These are phyloP conservation scores for Symmetrospora coprosmae DNA, from an alignment of 768 basidiomycete genomes.

Conservation along the genomic window DNA sequence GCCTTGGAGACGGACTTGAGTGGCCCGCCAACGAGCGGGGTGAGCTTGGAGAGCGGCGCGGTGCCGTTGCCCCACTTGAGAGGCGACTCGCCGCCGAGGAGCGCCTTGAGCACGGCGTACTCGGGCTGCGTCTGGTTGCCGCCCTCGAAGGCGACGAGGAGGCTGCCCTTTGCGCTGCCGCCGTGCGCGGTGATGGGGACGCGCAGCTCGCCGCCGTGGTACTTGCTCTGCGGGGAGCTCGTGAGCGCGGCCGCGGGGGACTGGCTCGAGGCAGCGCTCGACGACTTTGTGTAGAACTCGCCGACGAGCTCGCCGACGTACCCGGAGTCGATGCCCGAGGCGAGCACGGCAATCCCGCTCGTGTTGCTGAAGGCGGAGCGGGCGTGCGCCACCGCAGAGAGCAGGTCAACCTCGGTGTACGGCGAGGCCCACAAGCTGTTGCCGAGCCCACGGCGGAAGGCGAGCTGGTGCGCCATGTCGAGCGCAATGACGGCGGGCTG, in stretches of 20 bases:
- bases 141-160: constrained; percentile 79
- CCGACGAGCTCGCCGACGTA: constrained; percentile 58
- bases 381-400: constrained; percentile 54
- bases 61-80: constrained; percentile 74
- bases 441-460: constrained; percentile 90
- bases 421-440: constrained; percentile 71
- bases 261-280: constrained; percentile 38
- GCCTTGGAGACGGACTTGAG: constrained; percentile 43
- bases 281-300: constrained; percentile 49
- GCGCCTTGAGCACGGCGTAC: constrained; percentile 61
- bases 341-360: constrained; percentile 69
- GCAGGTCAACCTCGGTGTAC: constrained; percentile 43
- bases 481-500: constrained; percentile 58
- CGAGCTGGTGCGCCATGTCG: constrained; percentile 73
- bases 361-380: constrained; percentile 53
- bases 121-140: constrained; percentile 53
- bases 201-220: constrained; percentile 78
- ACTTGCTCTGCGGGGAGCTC: constrained; percentile 42
- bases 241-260: constrained; percentile 39
- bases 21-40: constrained; percentile 44
- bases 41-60: constrained; percentile 51
- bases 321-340: constrained; percentile 64
- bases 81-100: constrained; percentile 61
- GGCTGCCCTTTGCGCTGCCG: constrained; percentile 46
- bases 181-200: constrained; percentile 45